Evolutionary conservation across 495 filamentous ascomycete genomes (phyloP).

Genomic region (Lindgomyces ingoldianus): DNA sequence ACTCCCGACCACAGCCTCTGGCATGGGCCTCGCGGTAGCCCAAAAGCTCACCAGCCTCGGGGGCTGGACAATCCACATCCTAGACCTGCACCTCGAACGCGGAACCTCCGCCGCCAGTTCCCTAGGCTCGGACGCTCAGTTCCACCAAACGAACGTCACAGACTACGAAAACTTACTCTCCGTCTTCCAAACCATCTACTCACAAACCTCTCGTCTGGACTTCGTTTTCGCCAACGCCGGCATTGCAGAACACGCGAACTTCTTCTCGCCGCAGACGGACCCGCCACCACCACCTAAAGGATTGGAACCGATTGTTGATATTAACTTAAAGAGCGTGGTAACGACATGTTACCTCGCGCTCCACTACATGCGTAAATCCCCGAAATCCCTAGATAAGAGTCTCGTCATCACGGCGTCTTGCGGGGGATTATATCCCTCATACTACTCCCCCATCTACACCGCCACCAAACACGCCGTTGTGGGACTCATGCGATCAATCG

Average conservation of each 20-base stretch:
- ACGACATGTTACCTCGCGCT: constrained; percentile 40
- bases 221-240: constrained; percentile 47
- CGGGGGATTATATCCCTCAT: constrained; percentile 36
- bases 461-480: constrained; percentile 41
- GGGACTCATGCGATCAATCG: constrained; percentile 40
- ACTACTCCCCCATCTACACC: constrained; percentile 38
- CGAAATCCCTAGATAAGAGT: constrained; percentile 22
- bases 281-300: constrained; percentile 26
- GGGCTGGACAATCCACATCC: constrained; percentile 38
- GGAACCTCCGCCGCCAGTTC: constrained; percentile 31
- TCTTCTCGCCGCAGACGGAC: constrained; percentile 27
- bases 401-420: constrained; percentile 41
- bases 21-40: constrained; percentile 44
- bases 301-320: constrained; percentile 32
- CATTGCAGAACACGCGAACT: constrained; percentile 40
- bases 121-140: constrained; percentile 14
- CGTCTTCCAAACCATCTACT: constrained; percentile 36
- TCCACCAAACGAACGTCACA: constrained; percentile 38
- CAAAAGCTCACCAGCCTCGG: constrained; percentile 26
- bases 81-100: constrained; percentile 34
- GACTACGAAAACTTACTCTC: constrained; percentile 29
- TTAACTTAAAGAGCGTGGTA: constrained; percentile 41
- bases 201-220: constrained; percentile 34
- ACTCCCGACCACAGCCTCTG: constrained; percentile 27
- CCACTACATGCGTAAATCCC: constrained; percentile 38